A percentile compares a stretch with the other conserved stretches of the same genome.
These are phyloP conservation scores for Kodamaea fungicola DNA, from an alignment of 1,139 yeast species.

Conservation along the genomic window DNA sequence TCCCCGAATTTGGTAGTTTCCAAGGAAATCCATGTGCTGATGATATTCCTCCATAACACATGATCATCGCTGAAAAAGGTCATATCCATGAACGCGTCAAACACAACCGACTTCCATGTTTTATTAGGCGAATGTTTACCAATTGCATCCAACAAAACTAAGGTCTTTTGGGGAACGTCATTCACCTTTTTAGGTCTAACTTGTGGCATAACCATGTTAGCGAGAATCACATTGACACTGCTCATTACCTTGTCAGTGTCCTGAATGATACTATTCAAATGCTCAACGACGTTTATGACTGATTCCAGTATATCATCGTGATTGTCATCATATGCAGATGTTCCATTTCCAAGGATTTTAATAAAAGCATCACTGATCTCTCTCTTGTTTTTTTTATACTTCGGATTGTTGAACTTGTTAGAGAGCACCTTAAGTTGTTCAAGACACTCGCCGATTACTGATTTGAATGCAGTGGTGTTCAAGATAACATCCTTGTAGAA, in stretches of 20 bases:
- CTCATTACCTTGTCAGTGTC: slow-evolving; percentile 52
- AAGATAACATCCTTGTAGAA: slow-evolving; percentile 59
- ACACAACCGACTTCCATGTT: slow-evolving; percentile 49
- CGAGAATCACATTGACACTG: slow-evolving; percentile 42
- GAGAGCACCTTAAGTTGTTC: slow-evolving; percentile 50
- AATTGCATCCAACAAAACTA: slow-evolving; percentile 36
- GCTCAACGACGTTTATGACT: slow-evolving; percentile 34
- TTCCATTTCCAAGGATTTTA: slow-evolving; percentile 42
- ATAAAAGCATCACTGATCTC: slow-evolving; percentile 66
- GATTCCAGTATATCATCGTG: slow-evolving; percentile 40
- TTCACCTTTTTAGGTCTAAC: slow-evolving; percentile 36
- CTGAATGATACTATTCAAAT: slow-evolving; percentile 39
- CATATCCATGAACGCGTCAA: slow-evolving; percentile 51
- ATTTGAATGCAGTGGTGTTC: slow-evolving; percentile 47
- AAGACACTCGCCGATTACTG: slow-evolving; percentile 50
- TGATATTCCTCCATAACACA: slow-evolving; percentile 48
- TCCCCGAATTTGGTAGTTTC: slow-evolving; percentile 64
- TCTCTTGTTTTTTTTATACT: slow-evolving; percentile 53
- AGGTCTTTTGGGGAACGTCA: slow-evolving; percentile 28
- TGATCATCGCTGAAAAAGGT: slow-evolving; percentile 37
- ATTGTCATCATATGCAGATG: slow-evolving; percentile 6
- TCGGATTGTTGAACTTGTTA: slow-evolving; percentile 52
- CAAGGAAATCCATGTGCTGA: slow-evolving; percentile 52
- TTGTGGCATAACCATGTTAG: slow-evolving; percentile 42
- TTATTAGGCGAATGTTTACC: slow-evolving; percentile 37